Evolutionary conservation across 75 land plant species (phyloP).

Genomic region (Cryptomeria japonica): DNA sequence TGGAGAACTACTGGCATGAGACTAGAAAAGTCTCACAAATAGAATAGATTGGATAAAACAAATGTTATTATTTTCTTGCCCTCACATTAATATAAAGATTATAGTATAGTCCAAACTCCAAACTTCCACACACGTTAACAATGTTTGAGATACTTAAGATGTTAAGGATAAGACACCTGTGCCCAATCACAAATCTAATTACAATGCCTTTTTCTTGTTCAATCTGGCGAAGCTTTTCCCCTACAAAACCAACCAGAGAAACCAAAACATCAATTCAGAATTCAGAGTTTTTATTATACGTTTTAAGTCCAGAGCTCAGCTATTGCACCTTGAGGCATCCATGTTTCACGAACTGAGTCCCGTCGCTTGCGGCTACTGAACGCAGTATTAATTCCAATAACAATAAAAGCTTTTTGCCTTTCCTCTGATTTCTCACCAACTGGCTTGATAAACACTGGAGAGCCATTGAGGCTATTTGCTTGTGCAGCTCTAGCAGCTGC

Average conservation of each 20-base stretch:
- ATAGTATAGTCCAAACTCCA: neutral
- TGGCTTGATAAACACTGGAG: conserved; percentile 30
- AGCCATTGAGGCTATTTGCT: conserved; percentile 38
- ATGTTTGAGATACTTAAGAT: neutral
- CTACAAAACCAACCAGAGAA: conserved; percentile 24
- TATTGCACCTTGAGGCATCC: conserved; percentile 89
- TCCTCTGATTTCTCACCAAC: conserved; percentile 20
- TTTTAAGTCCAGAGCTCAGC: neutral
- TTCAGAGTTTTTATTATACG: neutral
- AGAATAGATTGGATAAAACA: neutral
- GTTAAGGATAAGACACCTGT: conserved; percentile 39
- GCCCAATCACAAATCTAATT: conserved; percentile 72
- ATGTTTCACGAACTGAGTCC: conserved; percentile 90
- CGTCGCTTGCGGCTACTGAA: conserved; percentile 94
- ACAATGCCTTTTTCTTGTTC: conserved; percentile 74
- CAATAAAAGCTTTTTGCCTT: conserved; percentile 74
- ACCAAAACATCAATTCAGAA: conserved; percentile 7
- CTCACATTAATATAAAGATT: neutral
- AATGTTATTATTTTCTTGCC: neutral
- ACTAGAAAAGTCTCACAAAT: neutral
- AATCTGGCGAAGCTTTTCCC: conserved; percentile 54
- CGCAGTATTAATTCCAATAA: conserved; percentile 93
- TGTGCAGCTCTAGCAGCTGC: conserved; percentile 75
- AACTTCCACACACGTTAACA: neutral
- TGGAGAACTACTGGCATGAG: neutral